phyloP scores from a whole-genome alignment of 148 eudicot species.

The Vaccinium macrocarpon region DNA sequence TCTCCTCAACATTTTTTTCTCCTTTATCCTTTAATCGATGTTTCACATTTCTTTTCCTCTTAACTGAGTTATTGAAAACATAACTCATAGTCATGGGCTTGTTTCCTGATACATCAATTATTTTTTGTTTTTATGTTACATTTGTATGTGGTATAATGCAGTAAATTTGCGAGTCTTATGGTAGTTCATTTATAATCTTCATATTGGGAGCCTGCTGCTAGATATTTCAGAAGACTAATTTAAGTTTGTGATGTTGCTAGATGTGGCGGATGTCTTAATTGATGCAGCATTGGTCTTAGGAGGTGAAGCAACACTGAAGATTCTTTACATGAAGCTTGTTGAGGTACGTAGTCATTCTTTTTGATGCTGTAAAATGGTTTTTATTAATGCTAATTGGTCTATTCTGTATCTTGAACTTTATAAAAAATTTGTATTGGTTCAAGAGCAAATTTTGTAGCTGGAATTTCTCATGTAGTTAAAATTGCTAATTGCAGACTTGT shows the following conservation, averaged over 20 bases:
- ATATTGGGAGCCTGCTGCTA: neutral
- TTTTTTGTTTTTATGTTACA: neutral
- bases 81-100: neutral
- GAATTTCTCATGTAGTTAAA: conserved; percentile 1
- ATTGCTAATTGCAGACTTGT: conserved; percentile 2
- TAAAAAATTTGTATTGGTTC: neutral
- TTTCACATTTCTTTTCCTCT: neutral
- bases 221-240: conserved; percentile 11
- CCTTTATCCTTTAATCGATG: neutral
- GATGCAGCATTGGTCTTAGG: conserved; percentile 96
- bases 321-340: conserved; percentile 84
- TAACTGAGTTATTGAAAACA: neutral
- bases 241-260: conserved; percentile 40
- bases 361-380: conserved; percentile 12
- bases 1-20: neutral
- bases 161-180: conserved; percentile 3
- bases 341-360: conserved; percentile 51
- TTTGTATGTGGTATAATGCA: neutral
- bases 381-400: neutral
- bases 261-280: conserved; percentile 96
- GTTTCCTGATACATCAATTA: neutral
- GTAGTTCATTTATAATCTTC: neutral
- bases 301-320: conserved; percentile 73
- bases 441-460: neutral
- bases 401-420: neutral